These are phyloP conservation scores for Cordyceps tenuipes DNA, from an alignment of 2,329 filamentous ascomycete species.

Conservation along the genomic window DNA sequence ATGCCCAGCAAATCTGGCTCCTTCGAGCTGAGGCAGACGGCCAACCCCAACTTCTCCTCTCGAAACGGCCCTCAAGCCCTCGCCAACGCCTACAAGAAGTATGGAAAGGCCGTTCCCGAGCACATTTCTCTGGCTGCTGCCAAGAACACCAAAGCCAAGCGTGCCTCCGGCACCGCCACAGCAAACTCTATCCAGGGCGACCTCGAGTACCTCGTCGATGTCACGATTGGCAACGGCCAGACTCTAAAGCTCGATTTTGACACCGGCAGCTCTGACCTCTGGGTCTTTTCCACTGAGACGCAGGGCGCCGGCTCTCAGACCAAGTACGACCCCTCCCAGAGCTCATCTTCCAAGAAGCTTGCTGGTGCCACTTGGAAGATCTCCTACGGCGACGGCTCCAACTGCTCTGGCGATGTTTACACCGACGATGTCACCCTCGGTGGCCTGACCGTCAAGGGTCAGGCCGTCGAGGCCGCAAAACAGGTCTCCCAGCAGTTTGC, in stretches of 20 bases:
- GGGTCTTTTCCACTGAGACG: slow-evolving; percentile 27
- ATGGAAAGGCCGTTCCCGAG: slow-evolving; percentile 32
- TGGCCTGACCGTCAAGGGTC: slow-evolving; percentile 30
- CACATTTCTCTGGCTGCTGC: slow-evolving; percentile 44
- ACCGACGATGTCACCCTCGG: slow-evolving; percentile 35
- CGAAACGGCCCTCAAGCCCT: slow-evolving; percentile 24
- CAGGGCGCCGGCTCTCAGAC: slow-evolving; percentile 26
- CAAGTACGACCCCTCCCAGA: slow-evolving; percentile 30
- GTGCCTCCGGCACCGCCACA: not conserved
- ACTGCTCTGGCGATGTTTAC: slow-evolving; percentile 35
- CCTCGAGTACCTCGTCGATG: slow-evolving; percentile 10
- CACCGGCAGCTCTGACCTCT: slow-evolving; percentile 35
- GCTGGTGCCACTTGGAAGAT: slow-evolving; percentile 34
- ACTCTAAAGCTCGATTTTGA: slow-evolving; percentile 33
- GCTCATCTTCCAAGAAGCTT: slow-evolving; percentile 30
- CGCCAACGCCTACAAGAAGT: slow-evolving; percentile 29
- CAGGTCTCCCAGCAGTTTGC: slow-evolving; percentile 34
- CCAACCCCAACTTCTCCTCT: slow-evolving; percentile 15
- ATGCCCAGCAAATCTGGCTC: not conserved
- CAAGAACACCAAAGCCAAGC: slow-evolving; percentile 19
- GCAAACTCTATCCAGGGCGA: slow-evolving; percentile 13
- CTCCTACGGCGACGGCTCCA: slow-evolving; percentile 36
- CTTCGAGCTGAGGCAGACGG: slow-evolving; percentile 5
- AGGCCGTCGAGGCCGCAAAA: slow-evolving; percentile 36
- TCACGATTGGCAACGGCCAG: slow-evolving; percentile 23